A percentile compares a stretch with the other conserved stretches of the same genome.
phyloP scores from a whole-genome alignment of 2,329 filamentous ascomycete species.

The Juglanconis oblonga region DNA sequence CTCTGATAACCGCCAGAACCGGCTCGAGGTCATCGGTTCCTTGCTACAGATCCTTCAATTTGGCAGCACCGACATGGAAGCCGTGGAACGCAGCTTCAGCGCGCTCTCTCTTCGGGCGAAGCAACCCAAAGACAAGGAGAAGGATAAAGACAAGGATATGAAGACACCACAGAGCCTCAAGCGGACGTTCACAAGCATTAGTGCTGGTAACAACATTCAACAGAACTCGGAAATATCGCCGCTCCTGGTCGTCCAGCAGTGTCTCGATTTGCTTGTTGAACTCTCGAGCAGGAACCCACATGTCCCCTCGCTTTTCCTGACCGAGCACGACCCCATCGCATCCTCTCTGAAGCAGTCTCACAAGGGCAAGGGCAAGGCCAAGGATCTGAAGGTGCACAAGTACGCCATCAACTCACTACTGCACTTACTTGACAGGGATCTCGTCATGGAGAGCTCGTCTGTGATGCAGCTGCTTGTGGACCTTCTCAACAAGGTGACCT shows the following conservation, averaged over 20 bases:
- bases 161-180: conserved; percentile 83
- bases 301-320: conserved; percentile 87
- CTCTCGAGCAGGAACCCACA: conserved; percentile 82
- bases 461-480: conserved; percentile 94
- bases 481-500: conserved; percentile 82
- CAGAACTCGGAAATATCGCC: conserved; percentile 87
- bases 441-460: conserved; percentile 94
- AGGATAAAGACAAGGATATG: conserved; percentile 58
- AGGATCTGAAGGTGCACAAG: conserved; percentile 79
- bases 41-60: conserved; percentile 93
- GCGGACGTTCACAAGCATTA: conserved; percentile 64
- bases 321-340: conserved; percentile 78
- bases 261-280: conserved; percentile 79
- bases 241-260: conserved; percentile 93
- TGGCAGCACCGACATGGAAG: conserved; percentile 86
- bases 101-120: conserved; percentile 89
- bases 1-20: conserved; percentile 94
- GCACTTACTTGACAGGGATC: conserved; percentile 81
- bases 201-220: conserved; percentile 41
- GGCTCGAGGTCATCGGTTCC: conserved; percentile 89
- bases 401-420: conserved; percentile 91
- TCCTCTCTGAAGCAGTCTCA: conserved; percentile 73
- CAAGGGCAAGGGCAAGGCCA: conserved; percentile 82
- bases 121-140: conserved; percentile 66
- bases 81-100: conserved; percentile 92